Conservation (phyloP, 805 yeast genomes). For the Zygosaccharomyces pseudorouxii region DNA sequence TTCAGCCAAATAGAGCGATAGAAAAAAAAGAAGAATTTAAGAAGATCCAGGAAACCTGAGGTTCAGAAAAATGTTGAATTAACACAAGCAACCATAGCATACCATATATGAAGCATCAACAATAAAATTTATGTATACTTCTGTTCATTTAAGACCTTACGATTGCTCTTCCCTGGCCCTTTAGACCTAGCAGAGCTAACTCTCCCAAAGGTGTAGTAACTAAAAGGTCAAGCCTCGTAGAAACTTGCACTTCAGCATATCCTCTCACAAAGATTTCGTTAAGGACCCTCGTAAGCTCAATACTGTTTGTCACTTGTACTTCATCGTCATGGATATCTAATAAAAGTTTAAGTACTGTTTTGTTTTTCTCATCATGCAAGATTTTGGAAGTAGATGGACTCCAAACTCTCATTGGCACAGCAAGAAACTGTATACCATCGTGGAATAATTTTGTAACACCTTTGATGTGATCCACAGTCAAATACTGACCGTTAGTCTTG, state of each 20-base stretch:
- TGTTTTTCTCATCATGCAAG: constrained; percentile 18
- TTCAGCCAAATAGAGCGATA: no score
- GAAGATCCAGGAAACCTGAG: no score
- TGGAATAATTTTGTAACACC: constrained; percentile 43
- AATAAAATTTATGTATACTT: not conserved
- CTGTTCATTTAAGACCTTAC: constrained; percentile 12
- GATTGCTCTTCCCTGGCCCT: constrained; percentile 26
- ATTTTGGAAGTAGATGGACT: constrained; percentile 39
- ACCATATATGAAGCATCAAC: no score
- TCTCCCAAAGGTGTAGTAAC: constrained; percentile 27
- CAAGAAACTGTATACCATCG: constrained; percentile 40
- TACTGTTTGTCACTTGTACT: constrained; percentile 39
- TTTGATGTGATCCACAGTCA: constrained; percentile 37
- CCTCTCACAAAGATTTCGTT: constrained; percentile 41
- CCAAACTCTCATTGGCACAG: constrained; percentile 45
- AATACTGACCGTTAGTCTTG: constrained; percentile 20
- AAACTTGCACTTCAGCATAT: constrained; percentile 28
- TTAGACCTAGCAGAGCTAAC: constrained; percentile 25
- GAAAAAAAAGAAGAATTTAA: no score
- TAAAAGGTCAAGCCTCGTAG: constrained; percentile 25
- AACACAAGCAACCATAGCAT: no score
- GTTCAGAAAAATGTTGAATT: no score
- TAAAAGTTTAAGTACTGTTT: constrained; percentile 33
- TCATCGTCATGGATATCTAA: constrained; percentile 42
- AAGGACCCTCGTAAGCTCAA: constrained; percentile 42